Conservation (phyloP, 352 stramenopile species). For the Phytophthora colocasiae region DNA sequence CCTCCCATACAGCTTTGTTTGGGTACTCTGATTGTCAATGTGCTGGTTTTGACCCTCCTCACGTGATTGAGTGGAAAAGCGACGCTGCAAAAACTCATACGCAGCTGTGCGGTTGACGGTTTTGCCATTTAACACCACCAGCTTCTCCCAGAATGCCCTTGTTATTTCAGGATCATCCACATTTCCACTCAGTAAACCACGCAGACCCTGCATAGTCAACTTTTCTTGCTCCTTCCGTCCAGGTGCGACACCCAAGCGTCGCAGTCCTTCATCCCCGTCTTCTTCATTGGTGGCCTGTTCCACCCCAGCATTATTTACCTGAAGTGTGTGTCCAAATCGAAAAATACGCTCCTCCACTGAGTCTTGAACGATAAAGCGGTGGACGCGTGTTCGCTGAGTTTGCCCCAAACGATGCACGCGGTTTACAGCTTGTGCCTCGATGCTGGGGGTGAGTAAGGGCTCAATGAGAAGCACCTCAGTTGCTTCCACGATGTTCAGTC, state of each 20-base stretch:
- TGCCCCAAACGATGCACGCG: slow-evolving; percentile 93
- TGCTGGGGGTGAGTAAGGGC: slow-evolving; percentile 84
- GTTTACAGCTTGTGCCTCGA: slow-evolving; percentile 91
- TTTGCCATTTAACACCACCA: slow-evolving; percentile 50
- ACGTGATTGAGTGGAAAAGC: slow-evolving; percentile 40
- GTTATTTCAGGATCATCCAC: background rate
- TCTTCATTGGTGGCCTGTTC: slow-evolving; percentile 18
- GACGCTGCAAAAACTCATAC: slow-evolving; percentile 47
- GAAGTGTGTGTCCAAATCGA: slow-evolving; percentile 33
- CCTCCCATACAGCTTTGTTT: slow-evolving; percentile 43
- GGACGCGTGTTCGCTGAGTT: slow-evolving; percentile 78
- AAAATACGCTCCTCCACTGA: slow-evolving; percentile 92
- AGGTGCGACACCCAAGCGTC: slow-evolving; percentile 43
- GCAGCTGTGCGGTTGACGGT: slow-evolving; percentile 38
- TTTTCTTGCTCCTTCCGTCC: slow-evolving; percentile 63
- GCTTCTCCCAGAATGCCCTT: slow-evolving; percentile 53
- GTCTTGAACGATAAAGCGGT: slow-evolving; percentile 89
- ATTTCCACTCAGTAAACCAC: slow-evolving; percentile 47
- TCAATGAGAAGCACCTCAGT: slow-evolving; percentile 93
- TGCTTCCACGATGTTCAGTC: slow-evolving; percentile 93
- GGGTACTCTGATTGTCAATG: slow-evolving; percentile 1
- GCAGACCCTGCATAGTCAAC: slow-evolving; percentile 60
- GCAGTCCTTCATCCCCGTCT: slow-evolving; percentile 26
- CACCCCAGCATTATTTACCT: background rate
- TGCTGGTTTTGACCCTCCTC: slow-evolving; percentile 9